These are phyloP conservation scores for Lasiosphaeria miniovina DNA, from an alignment of 495 filamentous ascomycete genomes.

Conservation along the genomic window DNA sequence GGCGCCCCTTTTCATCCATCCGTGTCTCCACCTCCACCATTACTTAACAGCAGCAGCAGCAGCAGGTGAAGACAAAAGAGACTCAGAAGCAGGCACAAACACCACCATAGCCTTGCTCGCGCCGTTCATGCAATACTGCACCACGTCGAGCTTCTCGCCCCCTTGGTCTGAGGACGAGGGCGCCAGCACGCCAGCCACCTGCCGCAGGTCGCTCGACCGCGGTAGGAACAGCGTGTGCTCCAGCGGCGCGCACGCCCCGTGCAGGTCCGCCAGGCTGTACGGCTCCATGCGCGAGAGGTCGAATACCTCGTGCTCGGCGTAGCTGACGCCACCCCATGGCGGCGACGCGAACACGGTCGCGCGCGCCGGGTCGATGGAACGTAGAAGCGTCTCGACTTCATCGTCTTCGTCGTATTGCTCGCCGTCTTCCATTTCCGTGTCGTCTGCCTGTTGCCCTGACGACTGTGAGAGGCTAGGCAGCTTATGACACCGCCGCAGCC, in stretches of 20 bases:
- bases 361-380: slow-evolving; percentile 19
- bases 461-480: too few relatives aligned
- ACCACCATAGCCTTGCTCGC: slow-evolving; percentile 75
- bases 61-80: not conserved
- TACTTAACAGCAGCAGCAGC: not conserved
- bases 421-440: too few relatives aligned
- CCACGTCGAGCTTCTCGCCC: slow-evolving; percentile 56
- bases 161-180: not conserved
- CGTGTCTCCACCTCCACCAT: not conserved
- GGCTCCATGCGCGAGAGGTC: slow-evolving; percentile 85
- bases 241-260: slow-evolving; percentile 54
- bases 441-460: too few relatives aligned
- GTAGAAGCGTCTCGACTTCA: too few relatives aligned
- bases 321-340: slow-evolving; percentile 91
- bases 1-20: too few relatives aligned
- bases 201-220: slow-evolving; percentile 78
- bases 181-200: slow-evolving; percentile 63
- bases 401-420: too few relatives aligned
- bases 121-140: slow-evolving; percentile 89
- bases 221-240: slow-evolving; percentile 76
- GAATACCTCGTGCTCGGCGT: slow-evolving; percentile 74
- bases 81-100: slow-evolving; percentile 40
- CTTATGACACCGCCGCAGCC: slow-evolving; percentile 8
- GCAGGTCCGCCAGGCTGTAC: slow-evolving; percentile 65
- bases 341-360: slow-evolving; percentile 85